Base-by-base conservation (phyloP, 805 yeast species). In the Ogataea pilisensis region DNA sequence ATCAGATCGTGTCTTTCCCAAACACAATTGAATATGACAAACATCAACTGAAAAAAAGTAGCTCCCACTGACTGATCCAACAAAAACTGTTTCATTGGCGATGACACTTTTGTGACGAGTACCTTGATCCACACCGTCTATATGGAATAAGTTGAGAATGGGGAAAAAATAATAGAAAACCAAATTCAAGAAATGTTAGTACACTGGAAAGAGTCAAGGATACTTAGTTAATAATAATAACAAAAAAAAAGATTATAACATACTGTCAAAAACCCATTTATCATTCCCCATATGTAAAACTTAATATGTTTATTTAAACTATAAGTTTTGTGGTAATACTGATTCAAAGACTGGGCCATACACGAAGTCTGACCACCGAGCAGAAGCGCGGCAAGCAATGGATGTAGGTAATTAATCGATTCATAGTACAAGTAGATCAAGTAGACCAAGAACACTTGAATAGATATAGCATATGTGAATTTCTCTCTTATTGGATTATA, bases 11-110 rank as follows among this genome's bases (percentile, higher is more conserved):
- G 64, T 27, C 69, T 64, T 42, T 80, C 85, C 85, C 86, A 80
- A 9, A 76, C 48, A 31, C 74, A 66, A 44, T 69, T 72, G 43
- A 69, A 70, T 2, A 72, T 50, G 35, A 71, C 66, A 53, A 77
- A 80, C 2, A 70, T 42, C 22, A 74, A 54, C 51, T 80, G 86
- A 54, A 78, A 80, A 14, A 55, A 45, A 0, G 81, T 76, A 0
- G 77, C 71, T 0, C 85, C 86, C 2, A 77, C 46, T 1, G 65
- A 42, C 54, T 80, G 85, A 53, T 80, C 87, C 3, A 72, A 43
- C 8, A 72, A 21, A 25, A 80, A 69, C 38, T 79, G 61, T 41
- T 60, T 48, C 4, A 64, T 18, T 2, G 62, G 48, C 34, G 60
- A 58, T 8, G 70, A 72, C 24, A 73, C 50, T 5, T 57, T 58